phyloP scores from a whole-genome alignment of 768 basidiomycete species.

The Collybia nuda region DNA sequence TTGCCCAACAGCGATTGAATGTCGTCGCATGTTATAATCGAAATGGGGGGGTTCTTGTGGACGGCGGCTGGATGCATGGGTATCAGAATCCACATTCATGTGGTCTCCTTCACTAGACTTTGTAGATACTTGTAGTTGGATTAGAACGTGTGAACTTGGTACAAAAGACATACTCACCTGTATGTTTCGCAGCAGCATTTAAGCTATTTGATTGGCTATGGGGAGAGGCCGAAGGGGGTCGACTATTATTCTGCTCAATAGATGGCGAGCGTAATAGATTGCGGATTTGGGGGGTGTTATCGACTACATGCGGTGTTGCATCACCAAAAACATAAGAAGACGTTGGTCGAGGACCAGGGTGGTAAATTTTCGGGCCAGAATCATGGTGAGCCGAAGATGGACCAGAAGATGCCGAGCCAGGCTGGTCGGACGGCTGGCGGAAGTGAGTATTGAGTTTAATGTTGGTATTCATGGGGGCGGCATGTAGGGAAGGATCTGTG shows the following conservation, averaged over 20 bases:
- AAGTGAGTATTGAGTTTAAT: slow-evolving; percentile 24
- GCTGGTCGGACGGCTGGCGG: slow-evolving; percentile 22
- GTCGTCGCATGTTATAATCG: slow-evolving; percentile 71
- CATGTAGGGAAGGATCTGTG: slow-evolving; percentile 80
- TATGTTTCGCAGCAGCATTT: slow-evolving; percentile 4
- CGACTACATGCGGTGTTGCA: slow-evolving; percentile 41
- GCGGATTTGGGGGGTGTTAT: slow-evolving; percentile 47
- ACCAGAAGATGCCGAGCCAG: slow-evolving; percentile 21
- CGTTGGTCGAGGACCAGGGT: slow-evolving; percentile 51
- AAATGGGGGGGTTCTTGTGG: slow-evolving; percentile 48
- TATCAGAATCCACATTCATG: slow-evolving; percentile 39
- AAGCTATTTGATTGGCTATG: slow-evolving; percentile 3
- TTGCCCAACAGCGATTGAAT: slow-evolving; percentile 66
- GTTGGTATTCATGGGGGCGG: slow-evolving; percentile 32
- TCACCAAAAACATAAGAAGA: slow-evolving; percentile 76
- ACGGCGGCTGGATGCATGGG: slow-evolving; percentile 24
- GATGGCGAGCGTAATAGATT: slow-evolving; percentile 63
- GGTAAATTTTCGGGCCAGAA: slow-evolving; percentile 26
- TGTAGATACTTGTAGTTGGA: slow-evolving; percentile 20
- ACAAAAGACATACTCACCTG: background rate
- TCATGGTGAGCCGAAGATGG: slow-evolving; percentile 26
- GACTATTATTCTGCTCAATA: slow-evolving; percentile 36
- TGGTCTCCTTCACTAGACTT: slow-evolving; percentile 30
- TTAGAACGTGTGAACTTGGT: slow-evolving; percentile 1
- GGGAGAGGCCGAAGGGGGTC: slow-evolving; percentile 19